Evolutionary conservation across 164 flowering plant genomes (phyloP).

Genomic region (Cinnamomum micranthum): DNA sequence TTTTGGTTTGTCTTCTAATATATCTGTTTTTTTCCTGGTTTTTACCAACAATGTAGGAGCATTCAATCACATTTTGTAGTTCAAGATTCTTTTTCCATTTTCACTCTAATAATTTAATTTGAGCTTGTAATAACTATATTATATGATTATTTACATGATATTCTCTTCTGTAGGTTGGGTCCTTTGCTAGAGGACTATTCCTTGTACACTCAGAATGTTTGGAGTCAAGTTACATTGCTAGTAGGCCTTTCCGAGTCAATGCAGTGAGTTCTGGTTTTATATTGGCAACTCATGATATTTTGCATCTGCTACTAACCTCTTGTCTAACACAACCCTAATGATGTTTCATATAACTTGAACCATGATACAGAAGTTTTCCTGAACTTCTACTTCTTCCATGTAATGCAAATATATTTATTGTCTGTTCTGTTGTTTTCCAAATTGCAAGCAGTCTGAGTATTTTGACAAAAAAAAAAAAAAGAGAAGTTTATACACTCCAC

Average conservation of each 20-base stretch:
- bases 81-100: neutral
- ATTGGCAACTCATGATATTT: neutral
- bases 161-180: constrained; percentile 57
- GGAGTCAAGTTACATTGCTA: constrained; percentile 85
- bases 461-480: neutral
- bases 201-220: constrained; percentile 94
- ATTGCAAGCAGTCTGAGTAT: neutral
- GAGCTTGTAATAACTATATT: neutral
- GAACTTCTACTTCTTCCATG: neutral
- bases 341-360: constrained; percentile 1
- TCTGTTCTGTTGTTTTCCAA: too few relatives aligned
- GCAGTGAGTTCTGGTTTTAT: constrained; percentile 51
- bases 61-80: neutral
- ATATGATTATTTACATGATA: neutral
- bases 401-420: too few relatives aligned
- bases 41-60: neutral
- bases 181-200: constrained; percentile 89
- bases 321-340: neutral
- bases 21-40: neutral
- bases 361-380: neutral
- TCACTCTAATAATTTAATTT: neutral
- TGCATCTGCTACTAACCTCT: neutral
- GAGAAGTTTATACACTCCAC: too few relatives aligned
- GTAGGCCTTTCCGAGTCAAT: constrained; percentile 94
- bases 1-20: constrained; percentile 49